Conservation (phyloP, 73 alveolate species). For the Paramecium sonneborni region DNA sequence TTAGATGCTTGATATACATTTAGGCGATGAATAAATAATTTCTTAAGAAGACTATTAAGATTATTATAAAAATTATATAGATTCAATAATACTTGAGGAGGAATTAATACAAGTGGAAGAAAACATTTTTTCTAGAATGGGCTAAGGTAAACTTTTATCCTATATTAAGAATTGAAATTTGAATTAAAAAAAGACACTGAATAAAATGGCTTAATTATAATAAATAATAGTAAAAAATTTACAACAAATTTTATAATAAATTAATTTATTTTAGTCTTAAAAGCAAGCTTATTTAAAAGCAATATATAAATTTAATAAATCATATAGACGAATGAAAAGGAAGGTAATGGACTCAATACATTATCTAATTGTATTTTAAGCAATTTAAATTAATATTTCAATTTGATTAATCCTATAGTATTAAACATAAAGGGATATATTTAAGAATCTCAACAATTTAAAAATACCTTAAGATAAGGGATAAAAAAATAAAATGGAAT, state of each 20-base stretch:
- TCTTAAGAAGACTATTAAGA: neutral
- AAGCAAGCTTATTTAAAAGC: neutral
- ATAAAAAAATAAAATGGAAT: neutral
- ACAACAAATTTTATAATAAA: neutral
- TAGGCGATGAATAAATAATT: neutral
- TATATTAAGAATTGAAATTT: neutral
- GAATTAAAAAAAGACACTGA: neutral
- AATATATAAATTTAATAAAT: neutral
- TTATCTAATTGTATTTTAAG: neutral
- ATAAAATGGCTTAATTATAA: neutral
- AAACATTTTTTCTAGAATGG: neutral
- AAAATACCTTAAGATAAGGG: neutral
- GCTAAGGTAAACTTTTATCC: neutral
- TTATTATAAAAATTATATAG: neutral
- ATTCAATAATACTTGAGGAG: neutral
- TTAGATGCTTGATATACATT: neutral
- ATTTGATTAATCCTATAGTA: neutral
- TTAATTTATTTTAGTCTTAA: neutral
- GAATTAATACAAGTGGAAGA: neutral
- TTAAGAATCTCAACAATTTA: neutral
- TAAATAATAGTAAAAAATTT: neutral
- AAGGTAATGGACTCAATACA: neutral
- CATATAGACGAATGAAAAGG: neutral
- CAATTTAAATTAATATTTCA: neutral
- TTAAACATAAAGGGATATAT: neutral